A percentile compares a stretch with the other conserved stretches of the same genome.
Evolutionary conservation across 78 protist species (phyloP).

Genomic region (Speleostelium caveatum): DNA sequence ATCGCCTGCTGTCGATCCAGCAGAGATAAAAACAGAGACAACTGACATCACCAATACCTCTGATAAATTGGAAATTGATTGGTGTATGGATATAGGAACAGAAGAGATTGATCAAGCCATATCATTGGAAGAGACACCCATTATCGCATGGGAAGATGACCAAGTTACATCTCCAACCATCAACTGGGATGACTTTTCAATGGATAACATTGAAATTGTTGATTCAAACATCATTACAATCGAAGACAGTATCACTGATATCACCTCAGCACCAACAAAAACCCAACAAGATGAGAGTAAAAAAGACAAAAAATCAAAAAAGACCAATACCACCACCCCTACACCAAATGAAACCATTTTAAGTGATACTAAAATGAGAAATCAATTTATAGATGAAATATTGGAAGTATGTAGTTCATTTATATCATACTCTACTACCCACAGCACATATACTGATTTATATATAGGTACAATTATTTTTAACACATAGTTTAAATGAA

Average conservation of each 20-base stretch:
- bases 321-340: neutral
- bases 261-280: too few species aligned
- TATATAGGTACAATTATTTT: slow-evolving; percentile 34
- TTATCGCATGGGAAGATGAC: slow-evolving; percentile 53
- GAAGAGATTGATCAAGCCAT: neutral
- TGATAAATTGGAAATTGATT: slow-evolving; percentile 37
- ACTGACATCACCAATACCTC: neutral
- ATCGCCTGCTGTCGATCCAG: neutral
- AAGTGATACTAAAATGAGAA: slow-evolving; percentile 28
- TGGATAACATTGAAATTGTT: slow-evolving; percentile 60
- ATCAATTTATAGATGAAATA: slow-evolving; percentile 58
- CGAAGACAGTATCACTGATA: neutral
- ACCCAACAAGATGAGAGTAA: neutral
- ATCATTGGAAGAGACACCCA: neutral
- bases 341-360: slow-evolving; percentile 34
- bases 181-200: slow-evolving; percentile 61
- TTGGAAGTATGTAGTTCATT: slow-evolving; percentile 3
- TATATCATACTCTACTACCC: neutral
- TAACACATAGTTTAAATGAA: slow-evolving; percentile 25
- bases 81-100: slow-evolving; percentile 20
- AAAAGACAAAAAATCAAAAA: neutral
- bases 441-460: neutral
- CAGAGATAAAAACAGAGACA: neutral
- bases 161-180: neutral
- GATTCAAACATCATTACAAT: slow-evolving; percentile 13